Evolutionary conservation across 495 filamentous ascomycete species (phyloP), one percentile per base, ranked within the genome.

Genomic region (Penicillium daleae): DNA sequence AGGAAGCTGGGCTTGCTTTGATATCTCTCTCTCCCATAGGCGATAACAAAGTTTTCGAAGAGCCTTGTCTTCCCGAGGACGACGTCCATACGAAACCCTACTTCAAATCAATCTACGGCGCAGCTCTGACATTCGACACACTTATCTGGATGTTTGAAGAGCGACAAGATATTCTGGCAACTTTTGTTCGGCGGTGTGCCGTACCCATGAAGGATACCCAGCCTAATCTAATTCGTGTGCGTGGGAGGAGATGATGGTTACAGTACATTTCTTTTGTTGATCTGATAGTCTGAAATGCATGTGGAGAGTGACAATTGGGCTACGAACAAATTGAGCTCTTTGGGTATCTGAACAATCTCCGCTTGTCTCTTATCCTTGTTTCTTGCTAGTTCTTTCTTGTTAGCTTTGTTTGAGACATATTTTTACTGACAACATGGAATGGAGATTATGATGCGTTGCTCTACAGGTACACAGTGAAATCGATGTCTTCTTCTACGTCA

Each of bases 131-230:
- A 48, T 26, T 48, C 22, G 44, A 48, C 10, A 48, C 5, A 24
- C 5, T 48, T 21, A 26, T 7, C 24, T 48, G 44, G 44, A 48
- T 48, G 44, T 48, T 48, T 5, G 22, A 48, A 26, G 21, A 48
- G 44, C 44, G 44, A 22, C 44, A 48, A 48, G 44, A 48, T 48
- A 48, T 48, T 48, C 44, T 48, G 8, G 44, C 22, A 48, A 48
- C 21, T 2, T 48, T 48, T 48, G 44, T 48, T 22, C 44, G 26
- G 7, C 19, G 22, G 22, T 12, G 6, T 15, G 44, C 44, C 1
- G 44, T 48, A 26, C 7, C 21, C 26, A 10, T 48, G 44, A 48
- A 24, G 9, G 44, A 24, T 48, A 13, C 44, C 12, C 44, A 26
- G 22, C 44, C 44, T 13, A 48, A 26, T 26, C 7, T 48, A 7